These are phyloP conservation scores for Backusella sp. DNA, from an alignment of 192 early-diverging fungal genomes.

Conservation along the genomic window DNA sequence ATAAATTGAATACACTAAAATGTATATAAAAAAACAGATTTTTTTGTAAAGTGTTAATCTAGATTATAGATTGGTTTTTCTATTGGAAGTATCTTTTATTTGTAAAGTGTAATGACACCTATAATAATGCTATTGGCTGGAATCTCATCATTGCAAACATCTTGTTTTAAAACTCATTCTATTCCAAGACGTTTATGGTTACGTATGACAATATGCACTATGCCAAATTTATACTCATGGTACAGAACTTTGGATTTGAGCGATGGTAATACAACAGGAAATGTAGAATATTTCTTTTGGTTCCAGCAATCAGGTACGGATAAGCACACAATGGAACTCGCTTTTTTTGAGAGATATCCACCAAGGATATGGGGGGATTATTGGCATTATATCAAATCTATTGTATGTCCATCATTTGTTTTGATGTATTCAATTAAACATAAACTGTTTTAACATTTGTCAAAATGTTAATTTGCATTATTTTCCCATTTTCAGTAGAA, in stretches of 20 bases:
- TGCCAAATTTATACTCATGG: neutral
- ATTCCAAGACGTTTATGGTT: neutral
- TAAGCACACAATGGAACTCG: neutral
- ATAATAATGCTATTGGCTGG: neutral
- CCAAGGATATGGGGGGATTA: too few relatives aligned
- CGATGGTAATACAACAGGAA: neutral
- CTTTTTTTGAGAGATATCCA: too few relatives aligned
- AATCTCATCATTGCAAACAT: neutral
- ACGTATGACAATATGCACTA: neutral
- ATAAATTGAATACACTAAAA: neutral
- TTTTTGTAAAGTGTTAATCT: neutral
- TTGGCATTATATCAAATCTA: too few relatives aligned
- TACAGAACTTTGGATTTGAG: neutral
- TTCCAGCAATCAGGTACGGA: neutral
- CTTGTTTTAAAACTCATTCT: too few relatives aligned
- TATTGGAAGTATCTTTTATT: neutral
- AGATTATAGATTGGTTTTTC: neutral
- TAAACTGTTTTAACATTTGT: too few relatives aligned
- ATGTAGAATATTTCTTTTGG: neutral
- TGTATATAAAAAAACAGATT: neutral
- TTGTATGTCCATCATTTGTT: too few relatives aligned
- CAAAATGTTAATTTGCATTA: too few relatives aligned
- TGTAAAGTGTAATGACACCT: neutral
- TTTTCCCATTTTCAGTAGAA: too few relatives aligned
- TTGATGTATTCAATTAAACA: too few relatives aligned